Evolutionary conservation across 2,329 filamentous ascomycete genomes (phyloP).

Genomic region (Bipolaris gigantea): DNA sequence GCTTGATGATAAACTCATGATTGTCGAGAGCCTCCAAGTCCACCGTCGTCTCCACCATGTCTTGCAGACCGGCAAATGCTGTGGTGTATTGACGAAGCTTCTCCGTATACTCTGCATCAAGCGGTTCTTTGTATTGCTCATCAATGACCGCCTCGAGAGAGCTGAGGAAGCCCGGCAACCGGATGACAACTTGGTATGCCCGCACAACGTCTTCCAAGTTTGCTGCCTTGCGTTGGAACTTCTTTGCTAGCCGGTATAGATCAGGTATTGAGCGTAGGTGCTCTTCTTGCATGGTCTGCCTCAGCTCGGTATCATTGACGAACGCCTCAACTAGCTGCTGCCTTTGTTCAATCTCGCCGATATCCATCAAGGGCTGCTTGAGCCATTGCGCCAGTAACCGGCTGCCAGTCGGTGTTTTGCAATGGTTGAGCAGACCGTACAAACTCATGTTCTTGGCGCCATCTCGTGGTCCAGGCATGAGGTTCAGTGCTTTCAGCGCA

Average conservation of each 20-base stretch:
- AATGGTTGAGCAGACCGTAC: conserved; percentile 92
- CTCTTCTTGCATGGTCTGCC: conserved; percentile 96
- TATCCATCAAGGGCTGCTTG: conserved; percentile 94
- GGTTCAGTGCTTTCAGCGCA: conserved; percentile 87
- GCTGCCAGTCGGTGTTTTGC: conserved; percentile 93
- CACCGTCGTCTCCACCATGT: conserved; percentile 98
- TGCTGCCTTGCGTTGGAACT: conserved; percentile 88
- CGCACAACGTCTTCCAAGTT: conserved; percentile 94
- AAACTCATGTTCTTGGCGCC: conserved; percentile 98
- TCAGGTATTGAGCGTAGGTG: conserved; percentile 92
- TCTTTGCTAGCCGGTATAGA: conserved; percentile 88
- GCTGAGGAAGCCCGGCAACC: conserved; percentile 84
- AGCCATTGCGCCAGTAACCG: conserved; percentile 92
- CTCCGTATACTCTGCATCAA: conserved; percentile 83
- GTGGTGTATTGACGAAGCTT: conserved; percentile 75
- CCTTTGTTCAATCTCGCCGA: conserved; percentile 82
- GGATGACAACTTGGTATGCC: conserved; percentile 91
- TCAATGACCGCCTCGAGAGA: conserved; percentile 95
- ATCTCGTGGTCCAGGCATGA: conserved; percentile 94
- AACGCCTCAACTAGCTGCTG: conserved; percentile 97
- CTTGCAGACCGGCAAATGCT: conserved; percentile 81
- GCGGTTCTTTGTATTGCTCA: conserved; percentile 82
- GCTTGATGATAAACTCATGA: conserved; percentile 98
- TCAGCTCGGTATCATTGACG: conserved; percentile 85
- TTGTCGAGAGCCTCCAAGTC: conserved; percentile 94